Base-by-base conservation (phyloP, 2,329 filamentous ascomycete genomes). In the Aspergillus japonicus region DNA sequence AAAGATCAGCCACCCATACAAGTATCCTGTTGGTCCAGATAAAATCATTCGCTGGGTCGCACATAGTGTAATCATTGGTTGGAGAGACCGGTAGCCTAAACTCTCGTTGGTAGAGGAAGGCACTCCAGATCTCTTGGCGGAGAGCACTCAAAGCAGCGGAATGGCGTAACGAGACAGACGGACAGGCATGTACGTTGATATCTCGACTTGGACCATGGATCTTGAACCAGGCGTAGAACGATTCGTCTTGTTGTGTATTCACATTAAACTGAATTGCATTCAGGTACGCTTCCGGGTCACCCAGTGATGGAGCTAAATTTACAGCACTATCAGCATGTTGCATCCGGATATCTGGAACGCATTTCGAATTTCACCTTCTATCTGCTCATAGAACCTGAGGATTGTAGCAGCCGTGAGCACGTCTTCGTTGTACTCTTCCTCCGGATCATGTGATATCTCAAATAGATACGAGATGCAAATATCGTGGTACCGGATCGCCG, bases 11-110 rank as follows among this genome's bases (percentile, higher is more conserved):
- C 56, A 84, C 84, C 66, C 86, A 83, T 2, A 86, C 79, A 0
- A 88, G 79, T 19, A 85, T 83, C 6, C 84, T 79, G 69, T 88
- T 87, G 2, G 85, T 82, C 85, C 85, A 87, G 0, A 77, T 78
- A 60, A 81, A 81, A 62, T 87, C 85, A 48, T 80, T 79, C 0
- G 79, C 76, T 29, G 26, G 7, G 26, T 29, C 26, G 26, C 26
- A 29, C 26, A 29, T 29, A 3, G 26, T 10, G 26, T 29, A 29
- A 29, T 29, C 26, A 29, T 29, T 29, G 8, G 26, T 0, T 77
- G 82, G 77, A 14, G 80, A 75, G 1, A 87, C 75, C 14, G 78
- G 81, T n/a, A 85, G 78, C 23, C 80, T 81, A 73, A 87, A 68
- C 1, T 79, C 76, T 68, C 71, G 78, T 26, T 75, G 75, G 47